Percentiles rank a stretch among this genome's conserved stretches.
Evolutionary conservation across 148 eudicot genomes (phyloP).

Genomic region (Rheum nobile): DNA sequence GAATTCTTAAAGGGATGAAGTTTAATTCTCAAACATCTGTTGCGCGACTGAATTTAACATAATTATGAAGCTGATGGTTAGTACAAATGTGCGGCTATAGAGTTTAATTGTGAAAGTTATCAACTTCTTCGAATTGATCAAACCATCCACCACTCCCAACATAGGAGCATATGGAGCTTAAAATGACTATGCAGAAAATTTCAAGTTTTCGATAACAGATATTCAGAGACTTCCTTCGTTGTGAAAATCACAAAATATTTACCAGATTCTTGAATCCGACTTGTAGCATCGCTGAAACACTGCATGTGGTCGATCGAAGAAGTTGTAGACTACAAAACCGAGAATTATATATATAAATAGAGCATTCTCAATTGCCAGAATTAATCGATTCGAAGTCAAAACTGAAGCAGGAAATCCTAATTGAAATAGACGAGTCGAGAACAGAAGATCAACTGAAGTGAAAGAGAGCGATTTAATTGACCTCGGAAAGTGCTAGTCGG

Average conservation of each 20-base stretch:
- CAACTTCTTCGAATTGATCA: neutral
- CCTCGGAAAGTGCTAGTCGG: conserved; percentile 73
- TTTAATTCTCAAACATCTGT: neutral
- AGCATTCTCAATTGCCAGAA: neutral
- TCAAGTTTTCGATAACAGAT: neutral
- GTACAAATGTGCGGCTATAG: neutral
- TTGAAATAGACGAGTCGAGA: neutral
- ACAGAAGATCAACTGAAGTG: neutral
- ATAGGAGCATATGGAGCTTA: neutral
- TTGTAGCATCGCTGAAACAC: conserved; percentile 77
- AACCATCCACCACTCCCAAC: neutral
- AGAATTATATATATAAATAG: neutral
- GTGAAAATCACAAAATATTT: conserved; percentile 1
- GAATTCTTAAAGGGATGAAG: neutral
- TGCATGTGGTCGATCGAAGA: conserved; percentile 60
- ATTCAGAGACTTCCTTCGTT: neutral
- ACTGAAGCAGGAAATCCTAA: neutral
- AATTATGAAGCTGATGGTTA: neutral
- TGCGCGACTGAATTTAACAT: too few relatives aligned
- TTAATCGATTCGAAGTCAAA: neutral
- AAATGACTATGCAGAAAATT: neutral
- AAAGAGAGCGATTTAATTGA: conserved; percentile 7
- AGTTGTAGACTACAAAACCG: conserved; percentile 37
- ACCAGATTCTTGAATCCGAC: conserved; percentile 77
- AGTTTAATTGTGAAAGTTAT: neutral